Evolutionary conservation across 2,329 filamentous ascomycete genomes (phyloP).

Genomic region (Colletotrichum eleusines): DNA sequence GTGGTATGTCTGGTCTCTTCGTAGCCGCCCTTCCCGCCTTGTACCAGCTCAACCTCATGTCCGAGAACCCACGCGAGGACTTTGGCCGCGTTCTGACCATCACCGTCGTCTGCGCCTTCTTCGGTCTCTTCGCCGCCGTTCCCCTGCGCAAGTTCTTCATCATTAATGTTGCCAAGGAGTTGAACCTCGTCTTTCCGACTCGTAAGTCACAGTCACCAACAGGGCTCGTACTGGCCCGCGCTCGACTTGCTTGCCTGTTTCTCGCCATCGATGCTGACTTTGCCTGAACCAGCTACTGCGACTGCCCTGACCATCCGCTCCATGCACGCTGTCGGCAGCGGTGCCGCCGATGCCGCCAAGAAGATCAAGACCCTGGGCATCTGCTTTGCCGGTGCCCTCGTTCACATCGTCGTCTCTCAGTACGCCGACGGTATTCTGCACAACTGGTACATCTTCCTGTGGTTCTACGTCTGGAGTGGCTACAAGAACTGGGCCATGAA

Average conservation of each 20-base stretch:
- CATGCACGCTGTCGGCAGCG: conserved; percentile 68
- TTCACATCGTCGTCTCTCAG: conserved; percentile 67
- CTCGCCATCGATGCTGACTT: neutral
- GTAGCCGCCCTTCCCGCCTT: conserved; percentile 72
- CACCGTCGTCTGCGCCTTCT: conserved; percentile 72
- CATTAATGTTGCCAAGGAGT: conserved; percentile 71
- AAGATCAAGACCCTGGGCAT: conserved; percentile 68
- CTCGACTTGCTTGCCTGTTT: neutral
- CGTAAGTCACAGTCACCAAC: conserved; percentile 30
- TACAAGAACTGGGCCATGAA: conserved; percentile 63
- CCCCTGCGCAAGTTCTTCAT: conserved; percentile 77
- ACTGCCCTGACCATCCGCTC: conserved; percentile 71
- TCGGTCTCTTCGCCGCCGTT: conserved; percentile 72
- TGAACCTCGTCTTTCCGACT: conserved; percentile 70
- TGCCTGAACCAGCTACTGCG: conserved; percentile 57
- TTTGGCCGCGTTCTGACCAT: conserved; percentile 70
- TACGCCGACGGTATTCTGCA: conserved; percentile 72
- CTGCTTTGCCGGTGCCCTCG: conserved; percentile 63
- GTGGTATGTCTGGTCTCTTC: conserved; percentile 68
- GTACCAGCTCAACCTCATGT: conserved; percentile 66
- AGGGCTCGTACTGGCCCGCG: neutral
- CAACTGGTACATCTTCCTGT: conserved; percentile 67
- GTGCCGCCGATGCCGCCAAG: conserved; percentile 63
- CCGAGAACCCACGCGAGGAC: conserved; percentile 63
- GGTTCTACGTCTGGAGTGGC: conserved; percentile 67